These are phyloP conservation scores for Pleurozium schreberi DNA, from an alignment of 225 moss, liverwort and hornwort species.

Conservation along the genomic window DNA sequence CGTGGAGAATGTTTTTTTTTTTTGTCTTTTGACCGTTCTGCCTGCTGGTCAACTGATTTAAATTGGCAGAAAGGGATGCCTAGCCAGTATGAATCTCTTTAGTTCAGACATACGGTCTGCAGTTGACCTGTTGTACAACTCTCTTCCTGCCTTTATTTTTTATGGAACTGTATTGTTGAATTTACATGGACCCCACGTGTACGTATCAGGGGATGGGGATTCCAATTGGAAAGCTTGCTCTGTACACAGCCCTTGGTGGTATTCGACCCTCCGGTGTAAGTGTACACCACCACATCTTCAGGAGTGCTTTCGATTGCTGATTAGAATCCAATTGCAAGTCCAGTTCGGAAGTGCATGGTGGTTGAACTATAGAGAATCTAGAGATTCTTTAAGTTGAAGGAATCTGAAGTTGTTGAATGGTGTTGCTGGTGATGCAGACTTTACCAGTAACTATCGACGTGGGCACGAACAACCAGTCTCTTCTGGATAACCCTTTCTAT, in stretches of 20 bases:
- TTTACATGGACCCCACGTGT: neutral
- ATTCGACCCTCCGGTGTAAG: conserved; percentile 73
- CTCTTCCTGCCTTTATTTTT: neutral
- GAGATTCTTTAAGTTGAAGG: neutral
- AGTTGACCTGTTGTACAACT: neutral
- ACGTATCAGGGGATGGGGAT: conserved; percentile 70
- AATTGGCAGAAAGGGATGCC: neutral
- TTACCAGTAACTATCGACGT: conserved; percentile 80
- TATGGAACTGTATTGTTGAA: neutral
- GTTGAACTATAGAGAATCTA: neutral
- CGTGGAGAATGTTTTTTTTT: neutral
- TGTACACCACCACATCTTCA: neutral
- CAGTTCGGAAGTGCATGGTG: neutral
- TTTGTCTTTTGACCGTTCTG: neutral
- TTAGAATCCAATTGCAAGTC: neutral
- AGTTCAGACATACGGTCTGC: neutral
- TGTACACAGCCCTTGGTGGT: conserved; percentile 77
- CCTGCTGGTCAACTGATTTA: neutral
- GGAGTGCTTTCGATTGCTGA: neutral
- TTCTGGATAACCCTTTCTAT: conserved; percentile 70
- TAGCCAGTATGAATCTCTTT: neutral
- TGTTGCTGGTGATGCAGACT: conserved; percentile 39
- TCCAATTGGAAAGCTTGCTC: conserved; percentile 72
- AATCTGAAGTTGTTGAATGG: neutral
- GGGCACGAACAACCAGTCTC: conserved; percentile 62